Base-by-base conservation (phyloP, 1,284 basidiomycete species). In the Cutaneotrichosporon spelunceum region DNA sequence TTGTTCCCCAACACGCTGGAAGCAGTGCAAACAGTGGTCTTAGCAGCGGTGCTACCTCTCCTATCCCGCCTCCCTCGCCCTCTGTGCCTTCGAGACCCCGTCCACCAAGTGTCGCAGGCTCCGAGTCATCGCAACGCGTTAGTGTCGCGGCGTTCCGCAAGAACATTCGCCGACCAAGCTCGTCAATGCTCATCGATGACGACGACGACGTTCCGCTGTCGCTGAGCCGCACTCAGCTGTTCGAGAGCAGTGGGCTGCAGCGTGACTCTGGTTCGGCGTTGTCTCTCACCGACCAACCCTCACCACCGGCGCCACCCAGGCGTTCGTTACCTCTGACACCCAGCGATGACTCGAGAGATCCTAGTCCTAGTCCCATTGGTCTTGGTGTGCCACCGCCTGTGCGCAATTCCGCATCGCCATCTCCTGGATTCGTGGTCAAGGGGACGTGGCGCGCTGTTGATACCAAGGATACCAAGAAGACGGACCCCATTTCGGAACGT, bases 201-300 rank as follows among this genome's bases (percentile, higher is more conserved):
- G 76, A 75, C 34, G 75, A 77, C 30, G 74, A 77, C 55, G 21
- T 75, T 6, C 76, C 76, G 0, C 64, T 78, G n/a, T 73, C 60
- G 1, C n/a, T 61, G 36, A 63, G 57, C 24, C 61, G 64, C 13
- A 44, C 59, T 11, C 57, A 66, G 6, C 30, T 66, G 1, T 24
- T 53, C 13, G 61, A 59, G 34, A 45, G 39, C 24, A 23, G 16
- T 8, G 26, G 27, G 19, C 27, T 50, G 23, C 55, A 45, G 10
- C 53, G 64, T 13, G 57, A 63, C 36, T 59, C 59, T 2, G 60
- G 14, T 19, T 55, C 64, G 5, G 61, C 64, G 0, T 3, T 63
- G 26, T 66, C 64, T 2, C 59, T 66, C 19, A 34, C 59, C 5
- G 63, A 64, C 45, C 14, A 23, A 13, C 27, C 53, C 1, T 57